Evolutionary conservation across 2,329 filamentous ascomycete genomes (phyloP), one percentile per base, ranked within the genome.

Genomic region (Talaromyces amestolkiae): DNA sequence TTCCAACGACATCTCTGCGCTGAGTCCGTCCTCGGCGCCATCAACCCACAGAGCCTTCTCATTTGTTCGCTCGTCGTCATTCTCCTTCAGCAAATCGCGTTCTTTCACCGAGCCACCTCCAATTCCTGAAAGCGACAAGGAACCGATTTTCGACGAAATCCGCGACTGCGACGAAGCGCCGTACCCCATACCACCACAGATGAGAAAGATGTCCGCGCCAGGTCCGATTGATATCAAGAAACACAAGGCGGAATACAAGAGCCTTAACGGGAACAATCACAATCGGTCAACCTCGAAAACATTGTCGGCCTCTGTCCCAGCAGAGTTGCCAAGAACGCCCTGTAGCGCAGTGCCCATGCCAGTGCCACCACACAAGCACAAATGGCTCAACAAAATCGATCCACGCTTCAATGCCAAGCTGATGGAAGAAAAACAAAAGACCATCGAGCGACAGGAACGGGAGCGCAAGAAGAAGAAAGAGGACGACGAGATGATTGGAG

Each of bases 371-470:
- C 64, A 66, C 33, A 66, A 59, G 53, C 51, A 62, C 19, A 66
- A 63, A 51, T 66, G 64, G 64, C 51, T 66, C 39, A 66, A 66
- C 37, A 66, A 66, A 35, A 27, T 66, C 31, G 64, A 66, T 37
- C 64, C 64, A 24, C 64, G 64, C 24, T 63, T 62, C 45, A 61
- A 66, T 51, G 53, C 64, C 59, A 66, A 66, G 45, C 33, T 66
- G 41, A 61, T 66, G 41, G 64, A 66, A 43, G 64, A 66, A 49
- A 60, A 58, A 22, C 22, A 58, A 35, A 58, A 61, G 45, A 61
- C 53, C 24, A 58, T 63, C 24, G 64, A 59, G 45, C 59, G 59
- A 41, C 59, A 66, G 53, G 53, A 66, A 11, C 43, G 59, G 7
- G 64, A 66, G 13, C 35, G 64, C 49, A 47, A 37, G 33, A 63